phyloP scores from a whole-genome alignment of 495 filamentous ascomycete species.

The Apiosordaria backusii region DNA sequence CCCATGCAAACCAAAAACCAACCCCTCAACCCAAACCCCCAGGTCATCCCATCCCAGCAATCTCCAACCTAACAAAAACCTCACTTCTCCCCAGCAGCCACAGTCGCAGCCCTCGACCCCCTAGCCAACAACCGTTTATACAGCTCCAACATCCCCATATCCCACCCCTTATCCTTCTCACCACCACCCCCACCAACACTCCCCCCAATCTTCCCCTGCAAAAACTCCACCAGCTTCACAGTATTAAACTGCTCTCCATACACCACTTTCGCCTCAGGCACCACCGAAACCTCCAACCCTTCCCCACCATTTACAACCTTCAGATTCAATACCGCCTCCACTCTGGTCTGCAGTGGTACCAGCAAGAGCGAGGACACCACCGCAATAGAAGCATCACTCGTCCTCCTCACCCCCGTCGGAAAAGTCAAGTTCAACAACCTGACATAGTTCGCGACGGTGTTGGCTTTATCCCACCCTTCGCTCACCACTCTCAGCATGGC shows the following conservation, averaged over 20 bases:
- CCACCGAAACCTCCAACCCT: conserved; percentile 46
- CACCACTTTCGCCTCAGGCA: conserved; percentile 49
- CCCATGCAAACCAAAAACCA: too few species aligned
- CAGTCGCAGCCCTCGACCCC: conserved; percentile 44
- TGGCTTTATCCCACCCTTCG: conserved; percentile 58
- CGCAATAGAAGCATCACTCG: conserved; percentile 53
- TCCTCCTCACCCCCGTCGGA: conserved; percentile 46
- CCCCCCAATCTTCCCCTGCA: conserved; percentile 47
- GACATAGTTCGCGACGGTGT: conserved; percentile 50
- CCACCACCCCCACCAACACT: conserved; percentile 24
- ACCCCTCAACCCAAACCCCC: neutral
- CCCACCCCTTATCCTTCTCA: conserved; percentile 46
- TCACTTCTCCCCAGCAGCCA: neutral
- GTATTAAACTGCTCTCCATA: conserved; percentile 67
- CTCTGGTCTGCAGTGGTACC: conserved; percentile 54
- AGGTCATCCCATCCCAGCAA: neutral
- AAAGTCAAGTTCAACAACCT: conserved; percentile 51
- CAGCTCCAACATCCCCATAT: conserved; percentile 53
- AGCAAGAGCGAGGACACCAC: conserved; percentile 56
- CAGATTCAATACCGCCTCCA: conserved; percentile 51
- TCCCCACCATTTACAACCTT: neutral
- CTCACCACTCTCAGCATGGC: conserved; percentile 54
- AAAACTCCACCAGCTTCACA: conserved; percentile 59
- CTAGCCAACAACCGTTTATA: conserved; percentile 51
- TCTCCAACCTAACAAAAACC: neutral